A percentile compares a stretch with the other conserved stretches of the same genome.
These are phyloP conservation scores for Podosphaera fusca DNA, from an alignment of 2,329 filamentous ascomycete species.

Conservation along the genomic window DNA sequence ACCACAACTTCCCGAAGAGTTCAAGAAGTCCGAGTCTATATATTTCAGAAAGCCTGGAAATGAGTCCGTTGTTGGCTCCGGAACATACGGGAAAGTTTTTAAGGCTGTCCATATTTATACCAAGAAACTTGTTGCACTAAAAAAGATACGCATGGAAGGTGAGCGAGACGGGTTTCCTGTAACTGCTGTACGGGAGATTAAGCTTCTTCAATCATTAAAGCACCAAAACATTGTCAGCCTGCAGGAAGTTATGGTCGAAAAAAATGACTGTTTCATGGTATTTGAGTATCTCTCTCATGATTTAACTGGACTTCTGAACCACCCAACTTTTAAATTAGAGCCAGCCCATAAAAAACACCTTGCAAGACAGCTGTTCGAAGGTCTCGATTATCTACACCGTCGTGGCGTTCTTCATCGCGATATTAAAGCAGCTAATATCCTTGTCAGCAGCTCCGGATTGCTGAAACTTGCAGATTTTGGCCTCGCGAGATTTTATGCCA, in stretches of 20 bases:
- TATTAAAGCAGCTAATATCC: slow-evolving; percentile 94
- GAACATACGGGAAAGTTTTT: slow-evolving; percentile 90
- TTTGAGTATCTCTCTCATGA: slow-evolving; percentile 97
- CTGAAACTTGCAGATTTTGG: slow-evolving; percentile 93
- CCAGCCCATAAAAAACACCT: slow-evolving; percentile 78
- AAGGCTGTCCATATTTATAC: slow-evolving; percentile 89
- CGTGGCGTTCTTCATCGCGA: slow-evolving; percentile 89
- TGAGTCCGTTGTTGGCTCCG: slow-evolving; percentile 84
- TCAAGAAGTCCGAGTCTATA: slow-evolving; percentile 63
- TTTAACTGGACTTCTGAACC: slow-evolving; percentile 80
- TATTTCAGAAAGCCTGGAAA: slow-evolving; percentile 94
- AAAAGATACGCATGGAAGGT: slow-evolving; percentile 83
- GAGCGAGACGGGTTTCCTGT: slow-evolving; percentile 81
- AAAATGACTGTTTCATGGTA: slow-evolving; percentile 98
- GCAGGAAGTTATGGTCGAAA: slow-evolving; percentile 91
- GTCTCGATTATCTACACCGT: slow-evolving; percentile 77
- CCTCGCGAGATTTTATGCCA: slow-evolving; percentile 85
- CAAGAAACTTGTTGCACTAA: slow-evolving; percentile 59
- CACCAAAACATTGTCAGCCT: slow-evolving; percentile 66
- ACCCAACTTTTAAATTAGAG: slow-evolving; percentile 73
- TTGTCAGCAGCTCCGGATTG: slow-evolving; percentile 72
- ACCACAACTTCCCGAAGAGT: slow-evolving; percentile 46
- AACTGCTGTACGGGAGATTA: slow-evolving; percentile 77
- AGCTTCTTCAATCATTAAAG: slow-evolving; percentile 65
- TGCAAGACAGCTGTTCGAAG: slow-evolving; percentile 79